A percentile compares a stretch with the other conserved stretches of the same genome.
Evolutionary conservation across 495 filamentous ascomycete genomes (phyloP).

Genomic region (Podospora anserina): DNA sequence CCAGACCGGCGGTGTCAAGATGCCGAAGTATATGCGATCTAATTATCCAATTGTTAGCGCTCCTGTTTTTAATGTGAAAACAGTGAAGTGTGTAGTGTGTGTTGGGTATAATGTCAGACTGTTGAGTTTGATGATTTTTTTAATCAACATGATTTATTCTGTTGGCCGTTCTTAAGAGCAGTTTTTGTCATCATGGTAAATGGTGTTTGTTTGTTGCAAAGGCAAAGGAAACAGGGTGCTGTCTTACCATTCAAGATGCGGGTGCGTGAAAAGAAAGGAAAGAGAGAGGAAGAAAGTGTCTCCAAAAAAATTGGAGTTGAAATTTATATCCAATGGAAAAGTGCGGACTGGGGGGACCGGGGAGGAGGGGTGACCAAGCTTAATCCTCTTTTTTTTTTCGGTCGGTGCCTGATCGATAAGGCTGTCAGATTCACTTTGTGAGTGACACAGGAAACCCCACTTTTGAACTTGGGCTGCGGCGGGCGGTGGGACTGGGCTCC

Average conservation of each 20-base stretch:
- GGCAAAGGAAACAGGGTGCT: background rate
- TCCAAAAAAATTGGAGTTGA: background rate
- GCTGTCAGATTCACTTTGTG: background rate
- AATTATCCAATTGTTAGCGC: slow-evolving; percentile 28
- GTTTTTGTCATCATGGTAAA: slow-evolving; percentile 46
- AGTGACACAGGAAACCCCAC: background rate
- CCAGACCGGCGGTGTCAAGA: background rate
- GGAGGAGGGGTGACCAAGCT: background rate
- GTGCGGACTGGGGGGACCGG: background rate
- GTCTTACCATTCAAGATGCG: slow-evolving; percentile 5
- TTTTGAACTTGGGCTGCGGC: background rate
- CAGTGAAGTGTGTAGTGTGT: slow-evolving; percentile 1
- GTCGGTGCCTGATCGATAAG: slow-evolving; percentile 10
- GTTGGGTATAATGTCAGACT: slow-evolving; percentile 45
- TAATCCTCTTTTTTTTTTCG: background rate
- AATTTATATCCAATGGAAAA: background rate
- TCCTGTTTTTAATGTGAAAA: slow-evolving; percentile 3
- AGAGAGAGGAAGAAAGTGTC: background rate
- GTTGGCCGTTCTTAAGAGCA: slow-evolving; percentile 60
- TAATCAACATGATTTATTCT: slow-evolving; percentile 55
- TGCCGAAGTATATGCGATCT: background rate
- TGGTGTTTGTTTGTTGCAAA: background rate
- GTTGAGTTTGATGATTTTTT: slow-evolving; percentile 58
- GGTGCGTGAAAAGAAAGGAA: slow-evolving; percentile 1
- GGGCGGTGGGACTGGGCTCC: too few species aligned